Evolutionary conservation across 2,329 filamentous ascomycete genomes (phyloP).

Genomic region (Apiospora hydei): DNA sequence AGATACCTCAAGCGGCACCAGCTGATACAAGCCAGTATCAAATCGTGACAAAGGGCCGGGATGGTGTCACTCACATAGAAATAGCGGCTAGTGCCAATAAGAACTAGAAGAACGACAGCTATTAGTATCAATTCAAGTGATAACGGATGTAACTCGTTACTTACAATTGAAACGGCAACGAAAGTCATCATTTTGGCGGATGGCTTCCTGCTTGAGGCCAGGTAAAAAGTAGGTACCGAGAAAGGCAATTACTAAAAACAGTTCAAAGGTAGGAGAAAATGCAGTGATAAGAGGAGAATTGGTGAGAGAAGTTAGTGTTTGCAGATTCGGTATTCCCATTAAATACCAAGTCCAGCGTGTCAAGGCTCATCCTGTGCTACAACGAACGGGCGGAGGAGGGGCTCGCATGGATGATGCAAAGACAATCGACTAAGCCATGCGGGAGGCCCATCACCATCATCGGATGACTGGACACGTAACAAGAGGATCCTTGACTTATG

Average conservation of each 20-base stretch:
- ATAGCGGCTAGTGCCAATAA: background rate
- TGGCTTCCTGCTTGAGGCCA: background rate
- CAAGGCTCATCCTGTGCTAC: background rate
- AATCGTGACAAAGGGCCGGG: no score
- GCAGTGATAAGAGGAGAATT: background rate
- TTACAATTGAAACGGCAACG: background rate
- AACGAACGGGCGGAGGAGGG: background rate
- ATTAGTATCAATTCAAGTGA: background rate
- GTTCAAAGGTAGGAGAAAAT: background rate
- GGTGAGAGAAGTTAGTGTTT: background rate
- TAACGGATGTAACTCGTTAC: background rate
- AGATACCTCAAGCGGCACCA: background rate
- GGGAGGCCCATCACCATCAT: slow-evolving; percentile 6
- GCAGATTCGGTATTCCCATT: background rate
- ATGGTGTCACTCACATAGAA: slow-evolving; percentile 2
- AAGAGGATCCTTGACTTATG: background rate
- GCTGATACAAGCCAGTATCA: background rate
- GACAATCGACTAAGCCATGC: slow-evolving; percentile 1
- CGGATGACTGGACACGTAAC: background rate
- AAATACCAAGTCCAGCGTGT: background rate
- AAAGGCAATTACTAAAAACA: background rate
- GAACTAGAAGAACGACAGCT: background rate
- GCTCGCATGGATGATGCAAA: slow-evolving; percentile 10
- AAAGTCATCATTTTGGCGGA: background rate
- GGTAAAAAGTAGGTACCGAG: background rate